A percentile compares a stretch with the other conserved stretches of the same genome.
Evolutionary conservation across 2,329 filamentous ascomycete genomes (phyloP).

Genomic region (Colletotrichum sp.): DNA sequence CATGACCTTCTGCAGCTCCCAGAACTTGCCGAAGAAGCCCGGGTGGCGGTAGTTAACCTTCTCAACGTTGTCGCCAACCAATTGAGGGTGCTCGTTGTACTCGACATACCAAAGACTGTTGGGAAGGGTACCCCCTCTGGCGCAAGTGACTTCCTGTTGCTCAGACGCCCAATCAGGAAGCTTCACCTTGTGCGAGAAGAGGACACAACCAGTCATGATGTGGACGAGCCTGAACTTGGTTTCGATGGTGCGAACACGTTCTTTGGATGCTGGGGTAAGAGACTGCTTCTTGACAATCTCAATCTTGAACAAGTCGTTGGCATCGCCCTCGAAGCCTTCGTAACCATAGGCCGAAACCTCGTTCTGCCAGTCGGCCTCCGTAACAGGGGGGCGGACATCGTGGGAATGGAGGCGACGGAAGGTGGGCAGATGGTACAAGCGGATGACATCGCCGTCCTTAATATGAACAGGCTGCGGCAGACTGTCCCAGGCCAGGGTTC

Average conservation of each 20-base stretch:
- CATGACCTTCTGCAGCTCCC: constrained; percentile 97
- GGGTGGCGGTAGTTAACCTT: constrained; percentile 96
- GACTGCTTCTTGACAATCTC: constrained; percentile 95
- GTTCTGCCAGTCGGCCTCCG: constrained; percentile 92
- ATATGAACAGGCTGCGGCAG: constrained; percentile 70
- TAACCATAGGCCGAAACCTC: constrained; percentile 98
- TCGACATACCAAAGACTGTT: constrained; percentile 99
- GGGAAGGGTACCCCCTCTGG: constrained; percentile 85
- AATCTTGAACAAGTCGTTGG: constrained; percentile 93
- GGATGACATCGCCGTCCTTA: constrained; percentile 79
- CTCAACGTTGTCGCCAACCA: constrained; percentile 73
- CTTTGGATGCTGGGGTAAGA: constrained; percentile 77
- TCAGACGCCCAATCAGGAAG: constrained; percentile 97
- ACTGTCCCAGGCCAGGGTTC: constrained; percentile 83
- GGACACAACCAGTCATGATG: constrained; percentile 92
- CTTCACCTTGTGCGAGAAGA: constrained; percentile 99
- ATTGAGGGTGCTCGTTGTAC: constrained; percentile 81
- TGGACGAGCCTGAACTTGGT: constrained; percentile 96
- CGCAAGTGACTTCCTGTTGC: constrained; percentile 99
- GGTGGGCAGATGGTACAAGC: constrained; percentile 83
- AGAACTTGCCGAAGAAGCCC: constrained; percentile 97
- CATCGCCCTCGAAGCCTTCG: constrained; percentile 94
- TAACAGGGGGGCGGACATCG: constrained; percentile 85
- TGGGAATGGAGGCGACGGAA: constrained; percentile 94
- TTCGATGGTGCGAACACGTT: constrained; percentile 89